Conservation (phyloP, 108 stramenopile genomes). For the Poteriospumella lacustris region DNA sequence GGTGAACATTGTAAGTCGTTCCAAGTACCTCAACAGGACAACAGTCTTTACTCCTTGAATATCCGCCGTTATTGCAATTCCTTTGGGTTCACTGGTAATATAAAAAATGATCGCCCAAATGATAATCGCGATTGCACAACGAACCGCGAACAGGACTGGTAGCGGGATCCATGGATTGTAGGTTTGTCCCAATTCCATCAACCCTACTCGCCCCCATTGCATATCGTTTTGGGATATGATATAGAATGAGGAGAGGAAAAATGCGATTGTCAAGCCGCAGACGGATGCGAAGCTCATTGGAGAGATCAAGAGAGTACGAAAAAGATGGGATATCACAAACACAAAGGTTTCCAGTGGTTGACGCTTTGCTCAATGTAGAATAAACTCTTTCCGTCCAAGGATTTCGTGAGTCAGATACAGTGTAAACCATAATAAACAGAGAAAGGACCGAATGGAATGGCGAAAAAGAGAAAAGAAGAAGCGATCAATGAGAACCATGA, state of each 20-base stretch:
- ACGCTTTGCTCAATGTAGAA: no score
- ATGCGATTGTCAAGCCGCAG: no score
- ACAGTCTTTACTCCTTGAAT: neutral
- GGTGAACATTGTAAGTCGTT: slow-evolving; percentile 20
- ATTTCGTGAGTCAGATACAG: no score
- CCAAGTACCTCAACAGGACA: neutral
- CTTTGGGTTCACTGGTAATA: neutral
- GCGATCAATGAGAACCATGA: no score
- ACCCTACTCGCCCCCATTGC: neutral
- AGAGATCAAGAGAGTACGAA: no score
- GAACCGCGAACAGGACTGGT: neutral
- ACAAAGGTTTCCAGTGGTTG: no score
- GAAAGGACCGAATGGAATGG: no score
- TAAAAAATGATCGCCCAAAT: neutral
- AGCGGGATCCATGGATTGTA: neutral
- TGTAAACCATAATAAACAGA: no score
- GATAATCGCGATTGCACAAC: neutral
- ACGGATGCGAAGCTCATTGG: no score
- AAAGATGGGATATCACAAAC: no score
- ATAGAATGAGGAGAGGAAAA: neutral
- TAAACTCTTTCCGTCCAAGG: no score
- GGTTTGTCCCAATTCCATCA: neutral
- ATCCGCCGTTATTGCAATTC: neutral
- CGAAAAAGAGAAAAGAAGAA: no score
- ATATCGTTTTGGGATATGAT: neutral